Evolutionary conservation across 2,329 filamentous ascomycete species (phyloP).

Genomic region (Fusarium vanettenii): DNA sequence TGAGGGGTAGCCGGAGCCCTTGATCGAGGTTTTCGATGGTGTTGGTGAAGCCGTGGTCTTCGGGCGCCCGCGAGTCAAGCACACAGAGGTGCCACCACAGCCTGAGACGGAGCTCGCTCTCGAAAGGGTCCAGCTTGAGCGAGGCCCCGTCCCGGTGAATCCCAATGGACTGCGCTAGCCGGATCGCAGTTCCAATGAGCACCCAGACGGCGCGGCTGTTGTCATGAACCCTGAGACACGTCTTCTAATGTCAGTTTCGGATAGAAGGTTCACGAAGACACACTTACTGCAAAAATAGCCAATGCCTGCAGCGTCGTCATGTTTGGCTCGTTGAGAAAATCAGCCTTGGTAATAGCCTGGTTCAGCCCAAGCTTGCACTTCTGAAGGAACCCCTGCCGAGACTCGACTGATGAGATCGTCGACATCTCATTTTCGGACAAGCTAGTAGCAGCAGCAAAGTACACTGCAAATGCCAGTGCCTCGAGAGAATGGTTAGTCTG

Average conservation of each 20-base stretch:
- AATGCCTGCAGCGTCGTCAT: constrained; percentile 9
- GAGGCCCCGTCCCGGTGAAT: constrained; percentile 16
- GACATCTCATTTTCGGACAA: constrained; percentile 4
- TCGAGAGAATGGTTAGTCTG: not conserved
- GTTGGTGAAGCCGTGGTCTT: constrained; percentile 15
- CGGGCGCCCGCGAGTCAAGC: constrained; percentile 16
- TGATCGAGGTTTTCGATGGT: constrained; percentile 13
- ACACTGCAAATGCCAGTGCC: constrained; percentile 15
- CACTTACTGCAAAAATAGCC: constrained; percentile 12
- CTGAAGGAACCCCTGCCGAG: constrained; percentile 3
- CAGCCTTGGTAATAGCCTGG: constrained; percentile 1
- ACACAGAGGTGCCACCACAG: constrained; percentile 20
- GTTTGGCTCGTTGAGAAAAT: constrained; percentile 17
- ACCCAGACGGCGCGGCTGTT: constrained; percentile 15
- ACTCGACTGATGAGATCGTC: constrained; percentile 5
- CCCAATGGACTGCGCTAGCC: constrained; percentile 17
- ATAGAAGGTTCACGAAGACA: not conserved
- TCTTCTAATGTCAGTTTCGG: not conserved
- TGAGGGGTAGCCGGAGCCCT: constrained; percentile 2
- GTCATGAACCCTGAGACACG: constrained; percentile 11
- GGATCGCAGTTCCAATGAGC: constrained; percentile 13
- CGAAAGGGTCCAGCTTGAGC: constrained; percentile 12
- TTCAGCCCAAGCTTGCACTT: constrained; percentile 10
- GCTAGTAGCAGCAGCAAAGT: constrained; percentile 16
- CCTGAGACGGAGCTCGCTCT: constrained; percentile 16